Conservation (phyloP, 495 filamentous ascomycete species). For the Aspergillus sclerotioniger region DNA sequence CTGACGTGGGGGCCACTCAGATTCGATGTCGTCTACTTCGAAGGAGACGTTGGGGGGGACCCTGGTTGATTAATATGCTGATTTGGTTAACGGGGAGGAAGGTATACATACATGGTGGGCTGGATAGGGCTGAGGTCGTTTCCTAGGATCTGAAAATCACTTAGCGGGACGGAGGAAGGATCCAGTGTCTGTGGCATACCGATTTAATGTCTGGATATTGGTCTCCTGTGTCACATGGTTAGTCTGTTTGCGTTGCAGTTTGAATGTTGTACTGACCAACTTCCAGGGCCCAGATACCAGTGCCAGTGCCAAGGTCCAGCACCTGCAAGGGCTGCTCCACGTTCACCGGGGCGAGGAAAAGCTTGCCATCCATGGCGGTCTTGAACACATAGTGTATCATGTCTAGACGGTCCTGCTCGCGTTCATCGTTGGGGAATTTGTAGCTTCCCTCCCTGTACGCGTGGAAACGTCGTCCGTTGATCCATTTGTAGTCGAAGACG, state of each 20-base stretch:
- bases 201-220: background rate
- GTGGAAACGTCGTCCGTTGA: constrained; percentile 11
- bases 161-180: background rate
- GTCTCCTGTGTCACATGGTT: background rate
- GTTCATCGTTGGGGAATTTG: constrained; percentile 27
- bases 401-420: constrained; percentile 28
- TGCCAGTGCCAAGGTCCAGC: constrained; percentile 43
- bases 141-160: constrained; percentile 18
- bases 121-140: constrained; percentile 31
- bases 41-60: constrained; percentile 52
- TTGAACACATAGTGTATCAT: constrained; percentile 32
- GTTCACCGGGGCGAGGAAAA: constrained; percentile 37
- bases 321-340: constrained; percentile 32
- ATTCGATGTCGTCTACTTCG: constrained; percentile 50
- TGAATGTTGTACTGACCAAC: constrained; percentile 18
- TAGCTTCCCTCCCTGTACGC: constrained; percentile 10
- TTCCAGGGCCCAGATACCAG: constrained; percentile 55
- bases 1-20: constrained; percentile 41
- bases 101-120: constrained; percentile 23
- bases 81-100: background rate
- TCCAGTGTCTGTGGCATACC: background rate
- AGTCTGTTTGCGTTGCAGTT: background rate
- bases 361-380: constrained; percentile 25
- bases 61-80: constrained; percentile 9
- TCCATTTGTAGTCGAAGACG: constrained; percentile 1